These are phyloP conservation scores for Leishmania guyanensis DNA, from an alignment of 208 protist genomes.

Conservation along the genomic window DNA sequence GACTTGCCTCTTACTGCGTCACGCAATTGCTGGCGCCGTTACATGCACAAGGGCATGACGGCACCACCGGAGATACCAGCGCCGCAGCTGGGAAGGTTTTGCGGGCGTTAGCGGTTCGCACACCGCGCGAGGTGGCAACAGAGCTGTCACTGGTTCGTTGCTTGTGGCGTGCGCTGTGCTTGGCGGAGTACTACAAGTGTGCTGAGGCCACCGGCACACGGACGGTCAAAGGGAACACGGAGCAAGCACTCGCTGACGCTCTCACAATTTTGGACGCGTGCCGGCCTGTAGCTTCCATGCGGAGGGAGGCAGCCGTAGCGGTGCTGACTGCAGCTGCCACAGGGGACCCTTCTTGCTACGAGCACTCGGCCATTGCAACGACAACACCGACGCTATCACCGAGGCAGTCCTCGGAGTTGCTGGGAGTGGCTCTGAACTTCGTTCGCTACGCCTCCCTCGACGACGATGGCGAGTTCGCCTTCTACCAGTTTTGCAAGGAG, in stretches of 20 bases:
- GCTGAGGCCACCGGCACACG: constrained; percentile 13
- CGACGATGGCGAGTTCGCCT: constrained; percentile 78
- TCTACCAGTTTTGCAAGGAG: constrained; percentile 55
- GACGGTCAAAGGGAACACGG: constrained; percentile 24
- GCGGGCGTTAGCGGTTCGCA: constrained; percentile 10
- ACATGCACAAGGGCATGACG: neutral
- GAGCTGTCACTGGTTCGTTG: constrained; percentile 61
- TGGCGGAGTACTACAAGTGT: constrained; percentile 40
- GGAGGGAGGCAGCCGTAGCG: neutral
- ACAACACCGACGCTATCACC: neutral
- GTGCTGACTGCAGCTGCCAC: neutral
- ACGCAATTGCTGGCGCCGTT: constrained; percentile 17
- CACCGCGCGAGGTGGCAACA: constrained; percentile 40
- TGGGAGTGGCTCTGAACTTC: constrained; percentile 5
- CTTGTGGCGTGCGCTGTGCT: constrained; percentile 69
- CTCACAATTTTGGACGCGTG: constrained; percentile 34
- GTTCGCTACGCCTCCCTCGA: constrained; percentile 62
- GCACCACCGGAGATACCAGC: neutral
- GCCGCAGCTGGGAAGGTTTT: neutral
- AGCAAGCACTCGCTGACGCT: constrained; percentile 45
- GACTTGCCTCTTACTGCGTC: constrained; percentile 52
- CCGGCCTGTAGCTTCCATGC: constrained; percentile 8
- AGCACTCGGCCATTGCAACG: neutral
- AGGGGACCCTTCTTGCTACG: neutral
- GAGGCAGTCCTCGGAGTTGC: constrained; percentile 2